These are phyloP conservation scores for Karstenula rhodostoma DNA, from an alignment of 2,329 filamentous ascomycete species.

Conservation along the genomic window DNA sequence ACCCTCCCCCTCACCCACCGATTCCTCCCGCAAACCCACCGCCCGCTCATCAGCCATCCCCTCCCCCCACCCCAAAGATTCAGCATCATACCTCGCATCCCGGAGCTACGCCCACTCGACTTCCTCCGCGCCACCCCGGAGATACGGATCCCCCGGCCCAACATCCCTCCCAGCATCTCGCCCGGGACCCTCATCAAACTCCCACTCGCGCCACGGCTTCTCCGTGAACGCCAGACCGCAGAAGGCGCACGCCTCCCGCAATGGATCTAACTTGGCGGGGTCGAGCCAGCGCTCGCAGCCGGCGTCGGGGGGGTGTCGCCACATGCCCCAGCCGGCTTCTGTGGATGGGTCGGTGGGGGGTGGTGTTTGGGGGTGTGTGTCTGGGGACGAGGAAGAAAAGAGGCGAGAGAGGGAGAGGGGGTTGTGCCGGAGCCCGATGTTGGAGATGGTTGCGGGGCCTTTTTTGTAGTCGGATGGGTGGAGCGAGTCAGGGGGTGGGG, in stretches of 20 bases:
- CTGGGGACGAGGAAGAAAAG: not conserved
- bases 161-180: too few species aligned
- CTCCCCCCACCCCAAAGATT: not conserved
- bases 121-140: conserved; percentile 6
- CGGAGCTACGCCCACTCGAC: not conserved
- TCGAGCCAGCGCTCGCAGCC: conserved; percentile 15
- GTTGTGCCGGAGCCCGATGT: not conserved
- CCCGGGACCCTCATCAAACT: not conserved
- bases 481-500: not conserved
- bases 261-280: not conserved
- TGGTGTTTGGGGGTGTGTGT: not conserved
- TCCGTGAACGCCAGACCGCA: conserved; percentile 11
- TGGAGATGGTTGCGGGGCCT: not conserved
- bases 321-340: conserved; percentile 5
- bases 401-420: not conserved
- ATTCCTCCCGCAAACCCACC: not conserved
- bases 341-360: not conserved
- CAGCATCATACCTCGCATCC: not conserved
- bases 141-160: not conserved
- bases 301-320: conserved; percentile 7
- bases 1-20: not conserved
- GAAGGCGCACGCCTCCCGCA: conserved; percentile 2
- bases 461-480: not conserved
- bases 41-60: not conserved
- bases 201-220: not conserved